Base-by-base conservation (phyloP, 2,329 filamentous ascomycete species). In the Pestalotiopsis sp. region DNA sequence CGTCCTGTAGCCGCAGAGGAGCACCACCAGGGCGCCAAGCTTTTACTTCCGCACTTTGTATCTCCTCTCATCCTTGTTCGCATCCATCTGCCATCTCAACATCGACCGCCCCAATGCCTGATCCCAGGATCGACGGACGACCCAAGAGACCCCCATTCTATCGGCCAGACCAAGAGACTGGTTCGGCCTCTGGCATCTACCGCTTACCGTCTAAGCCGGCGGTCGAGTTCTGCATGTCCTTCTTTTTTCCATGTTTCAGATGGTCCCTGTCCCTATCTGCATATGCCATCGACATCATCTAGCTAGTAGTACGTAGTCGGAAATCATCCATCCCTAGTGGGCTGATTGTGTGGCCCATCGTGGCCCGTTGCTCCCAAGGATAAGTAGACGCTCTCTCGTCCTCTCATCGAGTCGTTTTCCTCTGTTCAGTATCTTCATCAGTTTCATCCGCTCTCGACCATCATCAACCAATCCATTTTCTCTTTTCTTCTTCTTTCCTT, bases 191-290 rank as follows among this genome's bases (percentile, higher is more conserved):
- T 66, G 66, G 71, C 71, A 66, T 71, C 17, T 68, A 68, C 66
- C 66, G 70, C 71, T 69, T 71, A 66, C 27, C 69, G 70, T 69
- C 68, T 63, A 71, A 66, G 58, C 65, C 66, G 68, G 72, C 69
- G 45, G 45, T n/a, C 45, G 14, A 52, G 67, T 67, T 69, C 72
- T 72, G 61, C 70, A 66, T n/a, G 36, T 23, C 31, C 13, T 69
- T 73, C 72, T 23, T 66, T 72, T 74, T 72, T 70, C 74, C 76
- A 78, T 76, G 77, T 78, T 78, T 78, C 77, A 78, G 76, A 76
- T 70, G 31, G 31, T 36, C 31, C 31, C 31, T 36, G n/a, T 66
- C 66, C 20, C 36, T 68, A 41, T 60, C 68, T 57, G 65, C 61
- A 67, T 67, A 66, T 67, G 66, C 60, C 66, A 66, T 62, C 58